Percentiles rank a stretch among this genome's conserved stretches.
Evolutionary conservation across 495 filamentous ascomycete species (phyloP).

Genomic region (Bathelium albidoporum): DNA sequence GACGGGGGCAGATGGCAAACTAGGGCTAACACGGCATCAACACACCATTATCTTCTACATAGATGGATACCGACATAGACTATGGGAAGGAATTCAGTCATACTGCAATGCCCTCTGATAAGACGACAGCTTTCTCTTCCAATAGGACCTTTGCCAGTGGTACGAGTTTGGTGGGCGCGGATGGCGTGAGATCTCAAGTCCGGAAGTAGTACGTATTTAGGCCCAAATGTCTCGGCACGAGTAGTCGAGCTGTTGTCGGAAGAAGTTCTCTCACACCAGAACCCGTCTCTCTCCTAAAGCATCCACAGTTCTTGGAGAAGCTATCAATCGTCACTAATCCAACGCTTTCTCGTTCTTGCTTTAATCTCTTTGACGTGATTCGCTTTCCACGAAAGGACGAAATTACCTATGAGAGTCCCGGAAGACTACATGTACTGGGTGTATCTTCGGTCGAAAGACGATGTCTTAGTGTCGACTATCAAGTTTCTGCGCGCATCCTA

Average conservation of each 20-base stretch:
- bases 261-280: constrained; percentile 25
- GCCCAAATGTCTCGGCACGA: constrained; percentile 28
- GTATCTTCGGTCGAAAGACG: constrained; percentile 16
- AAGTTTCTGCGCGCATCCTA: constrained; percentile 17
- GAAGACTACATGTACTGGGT: constrained; percentile 37
- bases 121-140: constrained; percentile 33
- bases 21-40: not conserved
- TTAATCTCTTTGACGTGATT: not conserved
- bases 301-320: not conserved
- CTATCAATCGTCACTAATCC: not conserved
- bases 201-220: constrained; percentile 35
- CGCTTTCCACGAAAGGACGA: not conserved
- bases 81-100: not conserved
- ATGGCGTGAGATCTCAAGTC: constrained; percentile 35
- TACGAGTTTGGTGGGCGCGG: constrained; percentile 37
- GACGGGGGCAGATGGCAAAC: not conserved
- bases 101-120: constrained; percentile 7
- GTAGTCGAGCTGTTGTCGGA: constrained; percentile 22
- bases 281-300: not conserved
- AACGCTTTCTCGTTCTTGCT: not conserved
- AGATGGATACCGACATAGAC: not conserved
- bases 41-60: too few relatives aligned
- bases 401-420: constrained; percentile 23
- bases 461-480: constrained; percentile 16
- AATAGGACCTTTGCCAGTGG: constrained; percentile 33